Evolutionary conservation across 129 eudicot species (phyloP).

Genomic region (Erigeron canadensis): DNA sequence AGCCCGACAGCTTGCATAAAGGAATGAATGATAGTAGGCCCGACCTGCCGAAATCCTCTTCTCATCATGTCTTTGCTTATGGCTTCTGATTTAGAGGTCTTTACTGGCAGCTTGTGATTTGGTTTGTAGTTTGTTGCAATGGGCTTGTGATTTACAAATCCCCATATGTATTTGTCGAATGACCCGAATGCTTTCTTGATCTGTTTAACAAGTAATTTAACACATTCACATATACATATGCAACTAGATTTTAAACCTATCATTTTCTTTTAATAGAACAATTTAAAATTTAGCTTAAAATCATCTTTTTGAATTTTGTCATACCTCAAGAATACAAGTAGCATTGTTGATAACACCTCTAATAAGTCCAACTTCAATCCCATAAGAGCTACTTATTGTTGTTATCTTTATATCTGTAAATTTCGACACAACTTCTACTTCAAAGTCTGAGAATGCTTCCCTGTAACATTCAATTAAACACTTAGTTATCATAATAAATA

Average conservation of each 20-base stretch:
- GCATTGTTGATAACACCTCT: conserved; percentile 70
- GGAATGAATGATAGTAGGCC: conserved; percentile 75
- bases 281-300: background rate
- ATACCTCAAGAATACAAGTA: conserved; percentile 62
- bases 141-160: conserved; percentile 69
- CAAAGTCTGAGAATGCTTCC: conserved; percentile 80
- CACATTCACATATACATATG: background rate
- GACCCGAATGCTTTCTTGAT: conserved; percentile 62
- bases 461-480: conserved; percentile 20
- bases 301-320: background rate
- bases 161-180: conserved; percentile 76
- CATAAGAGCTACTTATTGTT: conserved; percentile 41
- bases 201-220: conserved; percentile 29
- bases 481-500: background rate
- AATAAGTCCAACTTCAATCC: conserved; percentile 51
- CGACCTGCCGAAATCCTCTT: conserved; percentile 76
- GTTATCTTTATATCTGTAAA: conserved; percentile 50
- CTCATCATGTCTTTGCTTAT: conserved; percentile 82
- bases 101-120: conserved; percentile 66
- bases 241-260: background rate
- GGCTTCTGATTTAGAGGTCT: conserved; percentile 78
- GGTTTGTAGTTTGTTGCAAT: conserved; percentile 54
- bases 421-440: conserved; percentile 61
- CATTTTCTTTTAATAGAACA: background rate
- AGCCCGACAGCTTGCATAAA: conserved; percentile 91